Conservation (phyloP, 2,329 filamentous ascomycete genomes). For the Pseudocercospora eumusae region DNA sequence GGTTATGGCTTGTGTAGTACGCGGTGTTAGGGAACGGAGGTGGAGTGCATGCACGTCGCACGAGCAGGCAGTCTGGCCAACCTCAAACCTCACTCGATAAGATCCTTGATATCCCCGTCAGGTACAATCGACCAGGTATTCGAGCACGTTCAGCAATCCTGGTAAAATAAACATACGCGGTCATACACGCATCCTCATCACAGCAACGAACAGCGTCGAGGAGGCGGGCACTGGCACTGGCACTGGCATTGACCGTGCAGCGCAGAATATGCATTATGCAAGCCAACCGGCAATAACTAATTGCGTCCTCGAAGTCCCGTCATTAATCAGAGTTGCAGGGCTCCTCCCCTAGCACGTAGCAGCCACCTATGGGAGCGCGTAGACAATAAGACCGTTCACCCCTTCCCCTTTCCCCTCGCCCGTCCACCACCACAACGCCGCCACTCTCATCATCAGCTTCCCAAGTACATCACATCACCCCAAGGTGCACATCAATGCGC, state of each 20-base stretch:
- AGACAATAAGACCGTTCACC: not conserved
- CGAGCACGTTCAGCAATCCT: not conserved
- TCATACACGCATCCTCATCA: not conserved
- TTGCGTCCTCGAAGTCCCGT: not conserved
- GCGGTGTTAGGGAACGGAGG: not conserved
- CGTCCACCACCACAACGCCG: not conserved
- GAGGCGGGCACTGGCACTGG: not conserved
- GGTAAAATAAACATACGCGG: not conserved
- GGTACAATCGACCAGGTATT: slow-evolving; percentile 2
- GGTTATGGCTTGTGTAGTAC: not conserved
- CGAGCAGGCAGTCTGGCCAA: not conserved
- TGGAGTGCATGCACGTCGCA: not conserved
- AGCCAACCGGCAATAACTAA: slow-evolving; percentile 1
- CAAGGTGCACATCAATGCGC: not conserved
- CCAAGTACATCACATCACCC: too few relatives aligned
- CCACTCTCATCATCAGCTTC: too few relatives aligned
- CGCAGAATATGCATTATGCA: slow-evolving; percentile 4
- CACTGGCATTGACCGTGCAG: not conserved
- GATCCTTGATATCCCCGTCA: not conserved
- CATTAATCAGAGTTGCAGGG: slow-evolving; percentile 5
- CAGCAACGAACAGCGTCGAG: not conserved
- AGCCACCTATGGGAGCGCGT: not conserved
- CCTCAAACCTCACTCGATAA: not conserved
- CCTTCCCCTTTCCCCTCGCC: not conserved
- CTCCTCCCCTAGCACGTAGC: not conserved